Base-by-base conservation (phyloP, 108 stramenopile species). In the Nitzschia sp. region DNA sequence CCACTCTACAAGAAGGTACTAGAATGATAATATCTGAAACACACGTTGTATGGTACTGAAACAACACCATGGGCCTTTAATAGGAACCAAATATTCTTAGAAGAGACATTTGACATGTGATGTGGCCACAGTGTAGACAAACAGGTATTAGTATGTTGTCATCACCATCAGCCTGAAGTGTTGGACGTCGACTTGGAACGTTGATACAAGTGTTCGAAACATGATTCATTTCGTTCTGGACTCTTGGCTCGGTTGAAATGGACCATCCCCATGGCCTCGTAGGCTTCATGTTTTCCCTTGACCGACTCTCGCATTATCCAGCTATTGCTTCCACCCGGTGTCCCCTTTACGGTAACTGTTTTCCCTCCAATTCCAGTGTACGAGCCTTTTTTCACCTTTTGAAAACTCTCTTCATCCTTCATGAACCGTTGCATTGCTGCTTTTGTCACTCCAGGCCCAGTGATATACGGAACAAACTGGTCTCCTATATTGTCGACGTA, bases 381-480 rank as follows among this genome's bases (percentile, higher is more conserved):
- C 7, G 7, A 20, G 15, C 69, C 69, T 1, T 34, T 24, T 17
- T n/a, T 37, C 44, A 58, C 69, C 14, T 17, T 48, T 53, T 65
- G 20, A 65, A 52, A 53, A 10, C 29, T 34, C n/a, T n/a, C 22
- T 22, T 10, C 10, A 10, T 51, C 51, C 17, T 65, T 53, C 51
- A 65, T 65, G 34, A 65, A 53, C 1, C 34, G 14, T 12, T 6
- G 22, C 64, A 65, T 53, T 34, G 63, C 68, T 1, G 21, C 61
- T 39, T 57, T 53, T 10, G 39, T 21, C 10, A 69, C 76, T 17
- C 71, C 76, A 10, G 76, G 76, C n/a, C 76, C 76, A 25, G 76
- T 72, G 10, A 67, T 41, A 41, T 39, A 62, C 21, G 65, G 58
- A 8, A 65, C 71, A 34, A 67, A 53, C 34, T 66, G 71, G 11